Evolutionary conservation across 345 rosid species (phyloP).

Genomic region (Ceriops tagal): DNA sequence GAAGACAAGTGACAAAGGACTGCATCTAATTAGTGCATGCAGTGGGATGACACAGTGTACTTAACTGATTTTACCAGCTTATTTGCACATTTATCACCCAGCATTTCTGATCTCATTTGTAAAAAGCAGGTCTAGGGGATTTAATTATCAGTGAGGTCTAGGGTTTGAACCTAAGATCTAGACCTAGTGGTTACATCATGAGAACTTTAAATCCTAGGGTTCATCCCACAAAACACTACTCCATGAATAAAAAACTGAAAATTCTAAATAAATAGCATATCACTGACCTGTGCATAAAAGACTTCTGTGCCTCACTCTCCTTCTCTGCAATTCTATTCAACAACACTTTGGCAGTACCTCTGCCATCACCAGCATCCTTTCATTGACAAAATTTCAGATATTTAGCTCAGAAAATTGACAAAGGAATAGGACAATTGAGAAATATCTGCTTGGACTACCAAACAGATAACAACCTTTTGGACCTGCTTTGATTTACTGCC

Average conservation of each 20-base stretch:
- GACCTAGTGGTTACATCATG: background rate
- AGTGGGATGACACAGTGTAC: too few species aligned
- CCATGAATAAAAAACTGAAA: background rate
- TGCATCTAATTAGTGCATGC: too few species aligned
- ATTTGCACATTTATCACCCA: too few species aligned
- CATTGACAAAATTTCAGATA: conserved; percentile 21
- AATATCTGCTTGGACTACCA: conserved; percentile 9
- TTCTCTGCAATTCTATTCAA: conserved; percentile 65
- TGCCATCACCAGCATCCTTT: conserved; percentile 77
- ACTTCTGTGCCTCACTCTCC: conserved; percentile 97
- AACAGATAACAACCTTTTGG: conserved; percentile 57
- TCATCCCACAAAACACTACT: background rate
- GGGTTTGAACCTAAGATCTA: too few species aligned
- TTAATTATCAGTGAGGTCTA: too few species aligned
- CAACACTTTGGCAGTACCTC: conserved; percentile 72
- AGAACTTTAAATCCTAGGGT: background rate
- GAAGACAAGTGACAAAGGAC: too few species aligned
- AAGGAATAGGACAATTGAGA: conserved; percentile 11
- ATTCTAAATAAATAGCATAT: conserved; percentile 15
- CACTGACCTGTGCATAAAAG: conserved; percentile 96
- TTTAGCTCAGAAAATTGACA: conserved; percentile 6
- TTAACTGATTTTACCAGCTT: too few species aligned
- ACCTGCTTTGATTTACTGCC: conserved; percentile 42
- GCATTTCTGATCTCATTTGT: too few species aligned
- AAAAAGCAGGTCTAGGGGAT: too few species aligned